Conservation (phyloP, 495 filamentous ascomycete species). For the Cercophora scortea region DNA sequence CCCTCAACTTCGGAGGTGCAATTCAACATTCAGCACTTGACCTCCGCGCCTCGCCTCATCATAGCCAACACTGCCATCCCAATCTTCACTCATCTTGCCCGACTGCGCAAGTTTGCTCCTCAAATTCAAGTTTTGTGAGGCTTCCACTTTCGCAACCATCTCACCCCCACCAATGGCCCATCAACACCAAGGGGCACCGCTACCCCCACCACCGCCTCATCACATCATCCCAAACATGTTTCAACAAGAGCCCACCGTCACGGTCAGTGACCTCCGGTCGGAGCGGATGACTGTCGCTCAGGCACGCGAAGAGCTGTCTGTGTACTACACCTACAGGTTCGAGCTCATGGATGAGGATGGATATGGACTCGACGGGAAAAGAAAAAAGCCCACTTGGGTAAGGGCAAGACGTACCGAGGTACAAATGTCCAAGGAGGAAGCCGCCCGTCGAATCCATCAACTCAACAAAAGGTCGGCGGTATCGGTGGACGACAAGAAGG, state of each 20-base stretch:
- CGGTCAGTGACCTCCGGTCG: conserved; percentile 9
- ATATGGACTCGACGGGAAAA: conserved; percentile 17
- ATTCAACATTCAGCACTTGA: too few relatives aligned
- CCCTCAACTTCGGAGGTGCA: too few relatives aligned
- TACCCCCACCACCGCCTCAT: neutral
- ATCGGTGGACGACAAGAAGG: conserved; percentile 20
- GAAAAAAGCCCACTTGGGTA: conserved; percentile 21
- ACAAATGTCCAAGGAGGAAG: conserved; percentile 14
- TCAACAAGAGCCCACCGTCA: neutral
- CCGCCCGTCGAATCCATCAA: conserved; percentile 15
- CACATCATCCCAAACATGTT: neutral
- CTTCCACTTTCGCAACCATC: too few relatives aligned
- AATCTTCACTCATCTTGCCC: too few relatives aligned
- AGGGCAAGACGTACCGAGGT: conserved; percentile 13
- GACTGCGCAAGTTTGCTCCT: too few relatives aligned
- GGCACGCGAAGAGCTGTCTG: conserved; percentile 20
- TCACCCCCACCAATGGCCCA: too few relatives aligned
- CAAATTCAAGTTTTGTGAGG: too few relatives aligned
- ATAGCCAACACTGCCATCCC: too few relatives aligned
- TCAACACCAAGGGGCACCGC: neutral
- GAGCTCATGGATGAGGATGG: conserved; percentile 14
- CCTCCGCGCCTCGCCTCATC: too few relatives aligned
- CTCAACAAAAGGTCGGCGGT: conserved; percentile 16
- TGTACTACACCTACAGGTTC: conserved; percentile 23
- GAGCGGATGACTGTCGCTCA: conserved; percentile 11